Evolutionary conservation across 2,329 filamentous ascomycete genomes (phyloP), one percentile per base, ranked within the genome.

Genomic region (Diaporthe vaccinii): DNA sequence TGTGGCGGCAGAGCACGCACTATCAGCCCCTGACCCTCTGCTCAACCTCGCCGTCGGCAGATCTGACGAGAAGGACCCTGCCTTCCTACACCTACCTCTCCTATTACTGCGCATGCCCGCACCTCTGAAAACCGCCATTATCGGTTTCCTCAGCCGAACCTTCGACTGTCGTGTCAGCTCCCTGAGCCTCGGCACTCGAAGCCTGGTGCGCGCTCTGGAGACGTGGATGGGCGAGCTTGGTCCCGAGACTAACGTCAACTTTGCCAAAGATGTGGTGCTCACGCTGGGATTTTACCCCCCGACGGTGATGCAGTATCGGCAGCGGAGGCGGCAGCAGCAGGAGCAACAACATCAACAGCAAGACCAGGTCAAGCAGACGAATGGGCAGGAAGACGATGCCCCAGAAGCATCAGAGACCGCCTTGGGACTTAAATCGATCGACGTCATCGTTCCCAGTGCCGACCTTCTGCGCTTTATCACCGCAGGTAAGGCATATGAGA

Each of bases 131-230:
- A 75, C 82, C 2, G 82, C 88, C 28, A 78, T 91, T 0, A 76
- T 84, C n/a, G 85, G 87, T 31, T 92, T 91, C 80, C 81, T 92
- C 15, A 84, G 86, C 4, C 85, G 81, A 57, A 86, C 86, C 0
- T 91, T 91, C 77, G 90, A 92, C 82, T 91, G 89, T 76, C 89
- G 88, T 39, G 85, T 91, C 59, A 87, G 84, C 72, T 83, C 87
- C 5, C 81, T 91, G 57, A 83, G 83, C 0, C 80, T 91, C 2
- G 87, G 88, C 8, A 90, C 89, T 9, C 84, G 84, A 59, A 89
- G 87, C 2, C 83, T 92, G 0, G 81, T 90, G 1, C 79, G 80
- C 5, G 82, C 85, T 8, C 89, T 87, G 86, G 90, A 91, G 77
- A 80, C 82, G 20, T 91, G 89, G 89, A 83, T 89, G 41, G 79